Evolutionary conservation across 805 yeast genomes (phyloP).

Genomic region (Blastobotrys robertii): DNA sequence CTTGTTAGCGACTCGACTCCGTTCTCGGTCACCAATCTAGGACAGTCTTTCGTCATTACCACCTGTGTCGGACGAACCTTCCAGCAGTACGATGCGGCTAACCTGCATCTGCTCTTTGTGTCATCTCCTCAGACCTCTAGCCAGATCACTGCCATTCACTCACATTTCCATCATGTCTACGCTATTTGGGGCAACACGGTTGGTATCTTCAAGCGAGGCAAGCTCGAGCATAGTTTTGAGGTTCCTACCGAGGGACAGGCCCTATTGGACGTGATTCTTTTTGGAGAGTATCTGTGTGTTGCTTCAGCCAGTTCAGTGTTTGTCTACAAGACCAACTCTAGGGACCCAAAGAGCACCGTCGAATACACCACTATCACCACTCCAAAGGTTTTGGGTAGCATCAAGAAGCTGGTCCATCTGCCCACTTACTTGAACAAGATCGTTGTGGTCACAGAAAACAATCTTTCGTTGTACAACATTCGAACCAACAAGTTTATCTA

Average conservation of each 20-base stretch:
- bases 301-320: constrained; percentile 39
- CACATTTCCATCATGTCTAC: constrained; percentile 77
- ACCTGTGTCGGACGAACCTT: constrained; percentile 85
- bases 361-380: constrained; percentile 54
- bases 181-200: constrained; percentile 64
- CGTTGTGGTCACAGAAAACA: constrained; percentile 64
- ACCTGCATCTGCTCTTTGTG: constrained; percentile 74
- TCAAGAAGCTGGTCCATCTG: constrained; percentile 66
- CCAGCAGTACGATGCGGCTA: constrained; percentile 85
- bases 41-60: constrained; percentile 76
- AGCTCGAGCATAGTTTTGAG: constrained; percentile 36
- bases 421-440: constrained; percentile 90
- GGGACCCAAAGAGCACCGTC: constrained; percentile 41
- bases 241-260: constrained; percentile 26
- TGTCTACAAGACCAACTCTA: constrained; percentile 42
- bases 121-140: constrained; percentile 67
- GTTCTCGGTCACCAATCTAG: constrained; percentile 80
- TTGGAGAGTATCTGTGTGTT: constrained; percentile 72
- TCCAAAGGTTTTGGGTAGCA: constrained; percentile 56
- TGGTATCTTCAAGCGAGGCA: constrained; percentile 79
- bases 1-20: constrained; percentile 82
- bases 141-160: constrained; percentile 58
- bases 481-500: constrained; percentile 65
- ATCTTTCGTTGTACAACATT: constrained; percentile 57
- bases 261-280: constrained; percentile 45